A percentile compares a stretch with the other conserved stretches of the same genome.
Conservation (phyloP, 768 basidiomycete genomes). For the Tulasnella sp. region DNA sequence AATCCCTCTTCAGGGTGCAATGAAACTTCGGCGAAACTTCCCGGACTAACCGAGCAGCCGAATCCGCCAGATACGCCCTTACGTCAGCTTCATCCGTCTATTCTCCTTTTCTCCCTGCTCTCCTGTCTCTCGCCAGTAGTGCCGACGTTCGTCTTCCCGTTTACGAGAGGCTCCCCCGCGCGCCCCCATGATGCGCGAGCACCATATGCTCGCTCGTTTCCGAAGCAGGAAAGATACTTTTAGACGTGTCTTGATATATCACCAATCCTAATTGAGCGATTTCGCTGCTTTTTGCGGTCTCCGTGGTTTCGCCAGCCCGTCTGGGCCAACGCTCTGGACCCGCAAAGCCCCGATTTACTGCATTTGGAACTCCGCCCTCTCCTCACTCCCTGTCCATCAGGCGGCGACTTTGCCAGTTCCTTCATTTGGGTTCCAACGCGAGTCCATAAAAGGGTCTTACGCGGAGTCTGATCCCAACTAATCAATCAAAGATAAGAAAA, state of each 20-base stretch:
- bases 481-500: neutral
- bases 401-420: slow-evolving; percentile 4
- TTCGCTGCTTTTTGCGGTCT: neutral
- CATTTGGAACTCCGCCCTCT: slow-evolving; percentile 11
- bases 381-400: neutral
- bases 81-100: neutral
- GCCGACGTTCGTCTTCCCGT: neutral
- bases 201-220: slow-evolving; percentile 11
- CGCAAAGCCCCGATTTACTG: neutral
- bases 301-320: neutral
- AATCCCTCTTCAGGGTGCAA: neutral
- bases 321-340: neutral
- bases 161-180: neutral
- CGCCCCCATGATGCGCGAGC: neutral
- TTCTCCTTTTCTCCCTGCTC: neutral
- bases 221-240: slow-evolving; percentile 4
- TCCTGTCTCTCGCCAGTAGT: neutral
- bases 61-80: neutral
- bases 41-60: slow-evolving; percentile 11
- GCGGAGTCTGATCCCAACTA: neutral
- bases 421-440: neutral
- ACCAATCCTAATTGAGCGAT: neutral
- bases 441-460: neutral
- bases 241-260: neutral
- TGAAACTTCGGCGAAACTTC: neutral